Conservation (phyloP, 129 eudicot species). For the Artemisia annua region DNA sequence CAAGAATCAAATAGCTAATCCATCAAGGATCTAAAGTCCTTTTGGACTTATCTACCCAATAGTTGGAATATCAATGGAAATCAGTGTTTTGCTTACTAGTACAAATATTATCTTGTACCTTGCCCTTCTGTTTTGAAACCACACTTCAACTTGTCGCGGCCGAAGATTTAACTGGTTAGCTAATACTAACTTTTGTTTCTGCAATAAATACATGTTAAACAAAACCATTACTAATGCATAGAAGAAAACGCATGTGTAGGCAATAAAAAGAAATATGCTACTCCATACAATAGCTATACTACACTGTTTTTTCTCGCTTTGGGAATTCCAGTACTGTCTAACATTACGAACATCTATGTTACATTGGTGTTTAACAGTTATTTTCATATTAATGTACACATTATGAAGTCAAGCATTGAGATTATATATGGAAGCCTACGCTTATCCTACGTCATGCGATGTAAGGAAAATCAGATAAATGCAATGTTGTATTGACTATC, state of each 20-base stretch:
- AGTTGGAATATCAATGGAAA: background rate
- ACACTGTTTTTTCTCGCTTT: too few species aligned
- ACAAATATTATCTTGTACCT: slow-evolving; percentile 42
- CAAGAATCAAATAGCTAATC: background rate
- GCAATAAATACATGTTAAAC: slow-evolving; percentile 26
- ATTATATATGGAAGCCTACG: too few species aligned
- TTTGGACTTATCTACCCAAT: background rate
- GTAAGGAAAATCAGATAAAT: too few species aligned
- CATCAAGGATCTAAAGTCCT: background rate
- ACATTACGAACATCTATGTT: too few species aligned
- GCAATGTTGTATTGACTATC: too few species aligned
- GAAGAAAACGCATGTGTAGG: background rate
- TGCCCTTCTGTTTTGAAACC: slow-evolving; percentile 98
- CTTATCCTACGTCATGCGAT: too few species aligned
- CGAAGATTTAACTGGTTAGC: slow-evolving; percentile 91
- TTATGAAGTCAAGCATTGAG: too few species aligned
- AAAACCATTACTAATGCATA: background rate
- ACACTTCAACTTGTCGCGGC: slow-evolving; percentile 96
- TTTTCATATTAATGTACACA: too few species aligned
- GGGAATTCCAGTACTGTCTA: too few species aligned
- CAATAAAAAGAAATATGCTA: too few species aligned
- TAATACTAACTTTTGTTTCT: slow-evolving; percentile 83
- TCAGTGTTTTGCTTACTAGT: background rate
- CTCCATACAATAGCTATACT: too few species aligned
- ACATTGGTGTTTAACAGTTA: too few species aligned